Percentiles rank a stretch among this genome's conserved stretches.
These are phyloP conservation scores for Monosporascus sp. DNA, from an alignment of 2,329 filamentous ascomycete genomes.

Conservation along the genomic window DNA sequence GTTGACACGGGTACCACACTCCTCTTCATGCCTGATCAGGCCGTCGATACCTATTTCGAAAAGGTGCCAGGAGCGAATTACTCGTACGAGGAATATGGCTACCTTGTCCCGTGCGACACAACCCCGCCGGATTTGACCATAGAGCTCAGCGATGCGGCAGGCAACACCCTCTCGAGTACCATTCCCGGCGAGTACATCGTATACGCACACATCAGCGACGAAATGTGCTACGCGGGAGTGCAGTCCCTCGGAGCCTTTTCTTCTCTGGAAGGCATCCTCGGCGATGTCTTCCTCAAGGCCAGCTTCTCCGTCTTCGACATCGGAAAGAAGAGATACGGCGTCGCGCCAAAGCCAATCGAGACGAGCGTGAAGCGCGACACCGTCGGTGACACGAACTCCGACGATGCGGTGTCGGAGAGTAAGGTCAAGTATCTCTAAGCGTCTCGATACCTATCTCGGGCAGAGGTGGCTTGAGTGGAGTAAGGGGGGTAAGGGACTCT, in stretches of 20 bases:
- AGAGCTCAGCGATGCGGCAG: slow-evolving; percentile 40
- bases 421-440: neutral
- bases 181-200: slow-evolving; percentile 51
- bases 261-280: slow-evolving; percentile 62
- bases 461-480: neutral
- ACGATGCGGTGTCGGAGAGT: neutral
- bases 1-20: slow-evolving; percentile 66
- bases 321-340: slow-evolving; percentile 37
- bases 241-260: slow-evolving; percentile 46
- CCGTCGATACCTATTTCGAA: slow-evolving; percentile 56
- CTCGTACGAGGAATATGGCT: slow-evolving; percentile 40
- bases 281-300: slow-evolving; percentile 74
- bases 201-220: slow-evolving; percentile 45
- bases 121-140: slow-evolving; percentile 53
- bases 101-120: slow-evolving; percentile 52
- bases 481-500: neutral
- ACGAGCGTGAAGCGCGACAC: slow-evolving; percentile 5
- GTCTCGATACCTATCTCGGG: too few species aligned
- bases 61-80: slow-evolving; percentile 47
- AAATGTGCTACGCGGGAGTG: slow-evolving; percentile 69
- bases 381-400: neutral
- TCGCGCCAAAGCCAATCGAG: slow-evolving; percentile 33
- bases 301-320: slow-evolving; percentile 69
- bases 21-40: slow-evolving; percentile 51
- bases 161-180: slow-evolving; percentile 40